A percentile compares a stretch with the other conserved stretches of the same genome.
Conservation (phyloP, 1,139 yeast species). For the Geotrichum europaeum region DNA sequence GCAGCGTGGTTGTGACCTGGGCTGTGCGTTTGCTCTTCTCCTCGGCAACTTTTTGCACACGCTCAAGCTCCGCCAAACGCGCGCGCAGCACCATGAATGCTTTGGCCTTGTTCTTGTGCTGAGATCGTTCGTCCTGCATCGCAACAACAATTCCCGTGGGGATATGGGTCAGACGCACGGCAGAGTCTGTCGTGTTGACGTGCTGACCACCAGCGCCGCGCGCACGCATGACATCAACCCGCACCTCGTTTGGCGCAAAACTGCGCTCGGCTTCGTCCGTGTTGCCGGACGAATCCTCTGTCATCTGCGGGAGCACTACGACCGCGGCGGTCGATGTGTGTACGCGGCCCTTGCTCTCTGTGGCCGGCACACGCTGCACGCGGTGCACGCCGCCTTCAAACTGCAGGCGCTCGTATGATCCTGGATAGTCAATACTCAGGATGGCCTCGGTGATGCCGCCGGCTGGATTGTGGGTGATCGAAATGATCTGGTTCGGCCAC, state of each 20-base stretch:
- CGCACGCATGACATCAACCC: constrained; percentile 93
- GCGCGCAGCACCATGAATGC: constrained; percentile 81
- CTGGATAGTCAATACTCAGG: constrained; percentile 64
- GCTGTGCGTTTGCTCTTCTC: constrained; percentile 67
- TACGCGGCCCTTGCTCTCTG: constrained; percentile 88
- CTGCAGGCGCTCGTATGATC: constrained; percentile 65
- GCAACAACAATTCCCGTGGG: constrained; percentile 87
- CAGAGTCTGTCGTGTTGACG: constrained; percentile 96
- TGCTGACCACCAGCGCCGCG: constrained; percentile 99
- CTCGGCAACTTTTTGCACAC: constrained; percentile 55
- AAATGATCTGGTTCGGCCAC: constrained; percentile 63
- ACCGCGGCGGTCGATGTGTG: constrained; percentile 97
- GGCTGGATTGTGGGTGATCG: constrained; percentile 45
- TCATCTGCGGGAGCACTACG: constrained; percentile 80
- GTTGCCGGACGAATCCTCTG: constrained; percentile 46
- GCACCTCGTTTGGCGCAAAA: constrained; percentile 80
- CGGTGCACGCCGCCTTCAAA: constrained; percentile 95
- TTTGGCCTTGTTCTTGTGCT: constrained; percentile 91
- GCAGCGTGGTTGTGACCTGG: constrained; percentile 82
- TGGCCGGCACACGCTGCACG: constrained; percentile 88
- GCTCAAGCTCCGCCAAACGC: constrained; percentile 74
- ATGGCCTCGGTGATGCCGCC: constrained; percentile 79
- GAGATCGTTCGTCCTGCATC: constrained; percentile 95
- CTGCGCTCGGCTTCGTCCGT: constrained; percentile 62
- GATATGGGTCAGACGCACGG: constrained; percentile 84